Evolutionary conservation across 1,284 basidiomycete genomes (phyloP).

Genomic region (Agaricales sp.): DNA sequence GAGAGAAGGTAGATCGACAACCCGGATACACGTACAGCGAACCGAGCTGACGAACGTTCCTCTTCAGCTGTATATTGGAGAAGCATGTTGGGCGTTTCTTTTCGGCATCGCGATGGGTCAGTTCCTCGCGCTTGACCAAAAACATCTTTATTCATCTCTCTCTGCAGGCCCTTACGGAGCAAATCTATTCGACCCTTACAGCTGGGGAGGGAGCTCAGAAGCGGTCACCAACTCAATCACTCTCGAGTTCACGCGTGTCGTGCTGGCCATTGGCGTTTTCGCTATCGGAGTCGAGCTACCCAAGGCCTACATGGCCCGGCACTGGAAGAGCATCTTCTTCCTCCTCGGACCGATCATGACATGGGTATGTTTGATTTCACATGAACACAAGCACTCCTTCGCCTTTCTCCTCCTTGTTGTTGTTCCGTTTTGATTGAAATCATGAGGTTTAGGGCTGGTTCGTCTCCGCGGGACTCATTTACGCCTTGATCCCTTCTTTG

Average conservation of each 20-base stretch:
- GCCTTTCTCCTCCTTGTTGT: neutral
- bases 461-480: constrained; percentile 82
- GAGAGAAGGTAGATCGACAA: constrained; percentile 71
- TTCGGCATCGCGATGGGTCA: constrained; percentile 87
- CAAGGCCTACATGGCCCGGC: constrained; percentile 84
- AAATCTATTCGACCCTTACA: constrained; percentile 77
- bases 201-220: constrained; percentile 59
- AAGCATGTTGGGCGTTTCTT: constrained; percentile 92
- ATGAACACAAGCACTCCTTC: constrained; percentile 6
- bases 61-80: constrained; percentile 80
- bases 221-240: constrained; percentile 62
- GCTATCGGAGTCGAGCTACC: constrained; percentile 95
- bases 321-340: constrained; percentile 86
- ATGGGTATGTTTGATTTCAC: constrained; percentile 38
- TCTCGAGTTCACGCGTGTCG: constrained; percentile 89
- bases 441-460: constrained; percentile 68
- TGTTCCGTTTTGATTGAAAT: too few species aligned
- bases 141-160: constrained; percentile 4
- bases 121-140: constrained; percentile 11
- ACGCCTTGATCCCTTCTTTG: constrained; percentile 78
- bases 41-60: neutral
- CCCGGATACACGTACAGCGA: too few species aligned
- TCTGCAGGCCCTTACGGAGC: constrained; percentile 73
- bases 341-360: constrained; percentile 87
- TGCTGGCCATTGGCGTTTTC: constrained; percentile 96